phyloP scores from a whole-genome alignment of 73 alveolate genomes.

The Symbiodinium pilosum region DNA sequence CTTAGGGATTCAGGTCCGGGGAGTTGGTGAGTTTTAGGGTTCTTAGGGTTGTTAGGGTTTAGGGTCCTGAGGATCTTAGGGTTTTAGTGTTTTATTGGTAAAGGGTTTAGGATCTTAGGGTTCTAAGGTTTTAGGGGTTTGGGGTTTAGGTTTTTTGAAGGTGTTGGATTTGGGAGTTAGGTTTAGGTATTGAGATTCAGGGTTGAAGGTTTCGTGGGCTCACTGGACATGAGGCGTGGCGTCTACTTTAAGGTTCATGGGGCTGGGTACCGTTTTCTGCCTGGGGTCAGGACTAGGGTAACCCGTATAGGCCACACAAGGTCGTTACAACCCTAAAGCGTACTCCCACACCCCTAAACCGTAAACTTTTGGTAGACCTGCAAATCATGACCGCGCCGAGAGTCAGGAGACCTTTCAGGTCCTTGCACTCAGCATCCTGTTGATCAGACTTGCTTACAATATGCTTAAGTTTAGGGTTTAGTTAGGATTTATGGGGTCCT shows the following conservation, averaged over 20 bases:
- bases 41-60: not conserved
- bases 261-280: no score
- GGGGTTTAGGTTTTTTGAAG: not conserved
- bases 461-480: not conserved
- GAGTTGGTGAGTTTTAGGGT: no score
- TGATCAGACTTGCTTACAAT: not conserved
- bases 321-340: no score
- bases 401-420: constrained; percentile 23
- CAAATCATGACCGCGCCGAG: not conserved
- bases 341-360: not conserved
- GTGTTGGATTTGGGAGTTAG: not conserved
- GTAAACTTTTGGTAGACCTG: not conserved
- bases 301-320: no score
- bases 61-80: not conserved
- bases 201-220: no score
- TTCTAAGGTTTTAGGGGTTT: not conserved
- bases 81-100: not conserved
- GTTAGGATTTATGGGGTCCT: not conserved
- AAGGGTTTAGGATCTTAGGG: not conserved
- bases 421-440: constrained; percentile 66
- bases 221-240: no score
- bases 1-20: no score
- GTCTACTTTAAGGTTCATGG: no score
- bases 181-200: no score
- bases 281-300: no score